Conservation (phyloP, 345 rosid species). For the Eucalyptus polyanthemos region DNA sequence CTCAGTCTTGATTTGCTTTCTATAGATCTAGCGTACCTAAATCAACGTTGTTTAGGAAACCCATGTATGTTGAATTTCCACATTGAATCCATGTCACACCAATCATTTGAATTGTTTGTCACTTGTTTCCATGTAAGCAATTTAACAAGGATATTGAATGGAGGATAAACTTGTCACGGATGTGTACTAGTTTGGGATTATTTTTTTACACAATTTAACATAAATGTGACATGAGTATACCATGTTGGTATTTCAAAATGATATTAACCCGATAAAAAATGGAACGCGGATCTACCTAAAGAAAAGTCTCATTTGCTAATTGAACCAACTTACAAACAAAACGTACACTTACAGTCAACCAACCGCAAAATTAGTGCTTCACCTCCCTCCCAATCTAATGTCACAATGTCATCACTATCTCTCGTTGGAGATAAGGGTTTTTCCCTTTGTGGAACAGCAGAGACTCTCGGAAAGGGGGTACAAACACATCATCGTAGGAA, state of each 20-base stretch:
- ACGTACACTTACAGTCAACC: background rate
- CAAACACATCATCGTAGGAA: background rate
- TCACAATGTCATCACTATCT: background rate
- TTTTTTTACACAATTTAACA: background rate
- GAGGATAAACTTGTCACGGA: background rate
- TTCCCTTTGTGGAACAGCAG: background rate
- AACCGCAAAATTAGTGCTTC: background rate
- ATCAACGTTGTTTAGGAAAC: background rate
- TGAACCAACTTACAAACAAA: background rate
- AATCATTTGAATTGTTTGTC: background rate
- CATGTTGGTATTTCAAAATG: background rate
- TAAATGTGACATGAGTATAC: background rate
- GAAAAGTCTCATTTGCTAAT: background rate
- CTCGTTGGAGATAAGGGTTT: background rate
- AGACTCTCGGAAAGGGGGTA: background rate
- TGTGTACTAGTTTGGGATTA: background rate
- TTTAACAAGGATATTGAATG: background rate
- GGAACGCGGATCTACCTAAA: background rate
- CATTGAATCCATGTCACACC: background rate
- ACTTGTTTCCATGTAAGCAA: too few species aligned
- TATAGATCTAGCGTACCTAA: background rate
- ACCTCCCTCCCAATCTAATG: background rate
- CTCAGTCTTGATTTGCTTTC: background rate
- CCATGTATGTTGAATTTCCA: background rate
- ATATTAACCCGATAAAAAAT: background rate